These are phyloP conservation scores for Yarrowia sp. DNA, from an alignment of 805 yeast species.

Conservation along the genomic window DNA sequence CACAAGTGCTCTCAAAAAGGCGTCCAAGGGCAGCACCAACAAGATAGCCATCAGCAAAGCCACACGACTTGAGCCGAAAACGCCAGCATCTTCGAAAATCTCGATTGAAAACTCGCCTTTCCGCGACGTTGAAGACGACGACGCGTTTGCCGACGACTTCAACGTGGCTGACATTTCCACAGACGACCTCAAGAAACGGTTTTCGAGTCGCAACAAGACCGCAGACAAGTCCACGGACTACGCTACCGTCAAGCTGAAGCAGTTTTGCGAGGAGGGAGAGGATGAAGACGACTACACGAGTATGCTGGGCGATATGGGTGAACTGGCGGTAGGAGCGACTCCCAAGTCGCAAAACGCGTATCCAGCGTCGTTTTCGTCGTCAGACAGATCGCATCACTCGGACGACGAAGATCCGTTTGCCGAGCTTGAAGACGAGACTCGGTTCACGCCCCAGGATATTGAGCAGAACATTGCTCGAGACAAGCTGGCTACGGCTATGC, in stretches of 20 bases:
- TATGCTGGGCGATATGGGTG: constrained; percentile 27
- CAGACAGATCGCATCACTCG: constrained; percentile 11
- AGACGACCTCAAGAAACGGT: constrained; percentile 8
- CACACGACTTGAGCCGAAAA: not conserved
- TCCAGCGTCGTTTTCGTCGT: constrained; percentile 12
- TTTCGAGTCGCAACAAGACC: not conserved
- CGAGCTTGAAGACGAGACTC: constrained; percentile 28
- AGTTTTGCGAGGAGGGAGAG: constrained; percentile 27
- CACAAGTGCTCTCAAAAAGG: not conserved
- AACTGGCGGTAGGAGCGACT: constrained; percentile 23
- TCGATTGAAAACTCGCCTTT: constrained; percentile 17
- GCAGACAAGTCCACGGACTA: not conserved
- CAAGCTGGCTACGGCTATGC: constrained; percentile 25
- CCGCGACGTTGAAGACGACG: constrained; percentile 16
- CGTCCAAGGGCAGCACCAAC: not conserved
- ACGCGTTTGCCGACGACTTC: constrained; percentile 6
- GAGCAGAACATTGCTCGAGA: constrained; percentile 29
- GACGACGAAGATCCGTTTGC: constrained; percentile 30
- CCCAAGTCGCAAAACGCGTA: constrained; percentile 1
- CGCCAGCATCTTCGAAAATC: constrained; percentile 16
- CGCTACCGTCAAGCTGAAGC: constrained; percentile 4
- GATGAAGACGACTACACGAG: constrained; percentile 32
- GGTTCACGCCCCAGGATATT: constrained; percentile 31
- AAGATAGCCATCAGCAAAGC: not conserved
- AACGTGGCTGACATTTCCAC: constrained; percentile 7